Base-by-base conservation (phyloP, 169 alveolate species). In the Cystoisospora suis region DNA sequence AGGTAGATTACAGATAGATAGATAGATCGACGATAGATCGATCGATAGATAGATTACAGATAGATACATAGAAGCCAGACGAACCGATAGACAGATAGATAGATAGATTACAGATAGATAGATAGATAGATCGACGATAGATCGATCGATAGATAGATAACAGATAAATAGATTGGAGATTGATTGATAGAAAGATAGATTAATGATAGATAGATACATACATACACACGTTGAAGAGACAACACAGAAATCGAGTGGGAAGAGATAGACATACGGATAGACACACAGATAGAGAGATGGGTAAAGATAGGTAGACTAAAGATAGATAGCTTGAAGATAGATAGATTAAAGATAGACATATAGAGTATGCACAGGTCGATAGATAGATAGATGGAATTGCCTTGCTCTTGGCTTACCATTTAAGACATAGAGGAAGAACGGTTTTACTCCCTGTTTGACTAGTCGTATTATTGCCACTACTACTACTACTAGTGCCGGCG, bases 361-460 rank as follows among this genome's bases (percentile, higher is more conserved):
- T 23, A 15, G 36, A 23, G 34, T 9, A 6, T 38, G 5, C 77
- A 61, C 36, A 23, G 20, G 77, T 6, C 40, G 77, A 5, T n/a
- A 9, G 42, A 61, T 38, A 7, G 77, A 6, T 27, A 7, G 29
- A 46, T 69, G 44, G 46, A 29, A 29, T 6, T 20, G 38, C 80
- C 1, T 5, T 27, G 29, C 3, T 27, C 29, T 69, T 3, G 12
- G 6, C 86, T 29, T 47, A 81, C 88, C 88, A 81, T 45, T 81
- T 81, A 12, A 81, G 75, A 47, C 88, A 81, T 20, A 81, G 88
- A 1, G 88, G 88, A 47, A 81, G 75, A 36, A 81, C 88, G 12
- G 75, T 45, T 29, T 81, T 81, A n/a, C 75, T 75, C 23, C 40
- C 7, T 29, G 1, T 29, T 15, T 23, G 23, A 53, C 23, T 15